Evolutionary conservation across 2,329 filamentous ascomycete genomes (phyloP), one percentile per base, ranked within the genome.

Genomic region (Fusarium poae): DNA sequence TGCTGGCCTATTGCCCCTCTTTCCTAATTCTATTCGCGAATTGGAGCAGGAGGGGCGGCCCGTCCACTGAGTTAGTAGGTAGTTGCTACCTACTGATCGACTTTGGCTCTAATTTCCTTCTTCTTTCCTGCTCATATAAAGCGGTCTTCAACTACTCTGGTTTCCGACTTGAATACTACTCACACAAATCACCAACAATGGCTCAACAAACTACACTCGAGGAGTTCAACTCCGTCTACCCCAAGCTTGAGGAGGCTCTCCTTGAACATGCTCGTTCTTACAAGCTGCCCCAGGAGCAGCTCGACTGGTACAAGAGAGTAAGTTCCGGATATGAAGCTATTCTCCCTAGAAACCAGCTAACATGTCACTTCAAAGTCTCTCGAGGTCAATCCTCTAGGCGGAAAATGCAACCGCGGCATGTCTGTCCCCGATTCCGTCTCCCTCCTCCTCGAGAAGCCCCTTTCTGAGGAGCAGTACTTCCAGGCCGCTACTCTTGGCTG

Each of bases 361-460:
- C 29, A 37, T 34, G 30, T 5, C 23, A 18, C 18, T 34, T 37
- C 30, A 32, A 46, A 97, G 87, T 66, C 87, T 29, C 67, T 98
- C 76, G 88, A 94, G 78, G 86, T 89, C 83, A 99, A 99, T 83
- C 89, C 93, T 9, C 84, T 96, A 55, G 96, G 96, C 74, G 96
- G 96, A 78, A 99, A 99, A 86, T 97, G 94, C 85, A 99, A 99
- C 84, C 93, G 96, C 77, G 96, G 96, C 83, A 97, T 99, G 89
- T 98, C 94, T 48, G 95, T 98, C 64, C 91, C 96, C 72, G 96
- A 99, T 83, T 96, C 94, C 46, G 90, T 91, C 70, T 91, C 93
- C 70, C 85, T 96, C 75, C 89, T 98, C 68, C 88, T 94, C 77
- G 85, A 81, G 72, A 84, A 88, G 73, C 83, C 91, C 57, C 89